Conservation (phyloP, 257 asterid genomes). For the Penstemon eatonii region DNA sequence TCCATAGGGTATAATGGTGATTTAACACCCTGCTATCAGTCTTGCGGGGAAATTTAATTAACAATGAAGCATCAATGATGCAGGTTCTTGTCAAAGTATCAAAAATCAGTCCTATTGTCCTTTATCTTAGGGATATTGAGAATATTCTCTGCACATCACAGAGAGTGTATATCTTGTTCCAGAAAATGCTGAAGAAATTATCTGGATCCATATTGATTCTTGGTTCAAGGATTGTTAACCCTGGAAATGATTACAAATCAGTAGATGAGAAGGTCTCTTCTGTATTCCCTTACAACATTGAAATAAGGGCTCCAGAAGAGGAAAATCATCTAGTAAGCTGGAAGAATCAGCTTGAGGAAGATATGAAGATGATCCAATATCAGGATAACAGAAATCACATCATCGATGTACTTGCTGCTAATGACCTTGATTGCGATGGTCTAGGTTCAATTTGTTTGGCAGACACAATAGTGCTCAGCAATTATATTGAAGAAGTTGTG, state of each 20-base stretch:
- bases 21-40: constrained; percentile 1
- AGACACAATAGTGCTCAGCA: constrained; percentile 72
- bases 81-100: constrained; percentile 76
- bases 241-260: constrained; percentile 46
- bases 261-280: constrained; percentile 69
- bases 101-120: constrained; percentile 56
- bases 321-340: constrained; percentile 71
- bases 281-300: constrained; percentile 76
- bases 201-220: constrained; percentile 75
- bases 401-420: constrained; percentile 75
- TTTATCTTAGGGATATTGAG: constrained; percentile 82
- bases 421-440: constrained; percentile 83
- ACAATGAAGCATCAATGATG: constrained; percentile 14
- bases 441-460: constrained; percentile 68
- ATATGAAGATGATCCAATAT: constrained; percentile 74
- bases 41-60: background rate
- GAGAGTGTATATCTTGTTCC: constrained; percentile 56
- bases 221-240: constrained; percentile 67
- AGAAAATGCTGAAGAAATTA: constrained; percentile 74
- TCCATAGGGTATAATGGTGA: background rate
- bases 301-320: constrained; percentile 83
- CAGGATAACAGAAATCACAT: constrained; percentile 83
- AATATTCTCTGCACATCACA: constrained; percentile 60
- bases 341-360: constrained; percentile 84
- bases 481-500: constrained; percentile 80